Conservation (phyloP, 1,284 basidiomycete species). For the Ganoderma lucidum region DNA sequence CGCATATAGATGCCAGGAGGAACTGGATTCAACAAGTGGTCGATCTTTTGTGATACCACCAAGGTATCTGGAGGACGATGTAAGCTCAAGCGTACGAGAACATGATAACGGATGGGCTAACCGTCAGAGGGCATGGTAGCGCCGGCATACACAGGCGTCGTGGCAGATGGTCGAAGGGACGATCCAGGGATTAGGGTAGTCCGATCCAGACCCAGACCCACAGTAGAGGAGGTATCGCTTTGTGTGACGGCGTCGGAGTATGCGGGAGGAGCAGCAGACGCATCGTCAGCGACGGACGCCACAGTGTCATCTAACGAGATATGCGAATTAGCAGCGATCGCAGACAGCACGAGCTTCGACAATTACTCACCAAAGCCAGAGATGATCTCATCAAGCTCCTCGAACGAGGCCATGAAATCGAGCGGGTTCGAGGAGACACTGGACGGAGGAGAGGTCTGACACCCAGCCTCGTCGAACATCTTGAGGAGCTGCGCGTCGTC, state of each 20-base stretch:
- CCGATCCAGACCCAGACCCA: background rate
- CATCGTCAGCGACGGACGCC: background rate
- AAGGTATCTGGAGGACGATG: background rate
- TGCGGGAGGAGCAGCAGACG: background rate
- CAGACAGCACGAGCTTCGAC: too few species aligned
- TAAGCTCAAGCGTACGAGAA: background rate
- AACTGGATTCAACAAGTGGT: background rate
- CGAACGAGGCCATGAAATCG: slow-evolving; percentile 2
- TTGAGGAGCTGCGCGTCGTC: background rate
- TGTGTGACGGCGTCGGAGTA: background rate
- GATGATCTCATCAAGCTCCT: background rate
- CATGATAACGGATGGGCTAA: background rate
- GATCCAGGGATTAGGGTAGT: too few species aligned
- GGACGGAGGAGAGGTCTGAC: slow-evolving; percentile 5
- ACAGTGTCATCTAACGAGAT: background rate
- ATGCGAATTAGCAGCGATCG: background rate
- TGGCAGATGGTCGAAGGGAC: too few species aligned
- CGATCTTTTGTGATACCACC: background rate
- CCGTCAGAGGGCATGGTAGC: background rate
- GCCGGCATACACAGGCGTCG: background rate
- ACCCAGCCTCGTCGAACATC: slow-evolving; percentile 9
- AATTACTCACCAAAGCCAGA: background rate
- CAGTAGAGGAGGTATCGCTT: background rate
- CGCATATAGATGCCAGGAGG: slow-evolving; percentile 13
- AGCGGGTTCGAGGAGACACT: background rate